phyloP scores from a whole-genome alignment of 305 asterid species.

The Fraxinus greggii region DNA sequence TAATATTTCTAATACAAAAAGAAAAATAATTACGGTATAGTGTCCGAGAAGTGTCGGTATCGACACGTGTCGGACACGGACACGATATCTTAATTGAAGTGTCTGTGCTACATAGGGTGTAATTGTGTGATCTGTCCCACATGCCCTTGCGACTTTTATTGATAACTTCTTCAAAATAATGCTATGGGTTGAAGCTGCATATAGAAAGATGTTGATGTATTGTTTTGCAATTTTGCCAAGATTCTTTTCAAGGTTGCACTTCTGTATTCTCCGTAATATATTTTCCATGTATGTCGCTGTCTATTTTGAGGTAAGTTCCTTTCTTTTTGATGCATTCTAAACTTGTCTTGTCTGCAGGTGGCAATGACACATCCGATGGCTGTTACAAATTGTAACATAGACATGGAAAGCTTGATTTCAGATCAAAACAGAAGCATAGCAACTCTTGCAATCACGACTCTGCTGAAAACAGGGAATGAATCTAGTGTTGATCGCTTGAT shows the following conservation, averaged over 20 bases:
- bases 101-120: too few relatives aligned
- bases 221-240: neutral
- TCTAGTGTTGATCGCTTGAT: conserved; percentile 95
- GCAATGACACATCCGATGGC: conserved; percentile 98
- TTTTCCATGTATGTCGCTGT: neutral
- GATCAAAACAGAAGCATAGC: conserved; percentile 99
- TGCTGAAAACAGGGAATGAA: conserved; percentile 95
- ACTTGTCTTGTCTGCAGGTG: conserved; percentile 58
- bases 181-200: neutral
- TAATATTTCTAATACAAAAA: too few relatives aligned
- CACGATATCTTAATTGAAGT: too few relatives aligned
- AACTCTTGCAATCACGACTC: conserved; percentile 95
- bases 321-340: conserved; percentile 11
- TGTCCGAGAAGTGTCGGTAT: too few relatives aligned
- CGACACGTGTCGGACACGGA: too few relatives aligned
- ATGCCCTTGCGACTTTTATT: neutral
- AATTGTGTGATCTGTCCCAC: neutral
- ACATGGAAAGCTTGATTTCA: conserved; percentile 98
- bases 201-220: neutral
- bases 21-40: too few relatives aligned
- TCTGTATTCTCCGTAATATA: neutral
- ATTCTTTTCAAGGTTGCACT: conserved; percentile 7
- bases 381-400: conserved; percentile 94
- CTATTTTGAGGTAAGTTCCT: neutral
- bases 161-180: neutral